phyloP scores from a whole-genome alignment of 2,329 filamentous ascomycete species.

The Fusarium concolor region DNA sequence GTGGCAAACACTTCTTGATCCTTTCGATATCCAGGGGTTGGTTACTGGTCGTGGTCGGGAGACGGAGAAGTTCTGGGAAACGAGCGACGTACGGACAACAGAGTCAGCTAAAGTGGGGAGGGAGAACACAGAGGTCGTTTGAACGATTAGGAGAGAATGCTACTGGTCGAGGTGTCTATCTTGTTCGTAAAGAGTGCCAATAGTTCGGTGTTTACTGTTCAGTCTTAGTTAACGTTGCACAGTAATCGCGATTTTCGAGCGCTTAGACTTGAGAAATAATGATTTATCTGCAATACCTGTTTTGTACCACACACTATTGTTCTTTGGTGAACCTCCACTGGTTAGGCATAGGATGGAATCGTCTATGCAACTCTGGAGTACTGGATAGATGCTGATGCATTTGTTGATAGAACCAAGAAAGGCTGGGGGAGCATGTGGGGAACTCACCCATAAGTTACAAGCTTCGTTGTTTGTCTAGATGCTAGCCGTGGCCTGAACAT shows the following conservation, averaged over 20 bases:
- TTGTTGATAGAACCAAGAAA: background rate
- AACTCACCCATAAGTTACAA: background rate
- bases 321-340: background rate
- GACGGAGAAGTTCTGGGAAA: conserved; percentile 54
- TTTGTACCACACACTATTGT: background rate
- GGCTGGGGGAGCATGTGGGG: background rate
- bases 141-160: background rate
- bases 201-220: background rate
- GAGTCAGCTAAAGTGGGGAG: conserved; percentile 2
- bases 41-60: conserved; percentile 48
- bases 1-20: conserved; percentile 56
- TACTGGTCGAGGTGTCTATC: background rate
- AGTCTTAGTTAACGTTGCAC: background rate
- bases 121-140: conserved; percentile 15
- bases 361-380: no score
- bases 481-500: background rate
- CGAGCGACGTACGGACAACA: background rate
- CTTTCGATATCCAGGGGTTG: conserved; percentile 54
- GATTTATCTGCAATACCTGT: background rate
- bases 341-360: background rate
- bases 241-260: background rate
- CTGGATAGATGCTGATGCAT: background rate
- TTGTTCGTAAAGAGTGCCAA: background rate
- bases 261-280: background rate
- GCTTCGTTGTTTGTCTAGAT: background rate